Conservation (phyloP, 306 rosid genomes). For the Phaseolus lunatus region DNA sequence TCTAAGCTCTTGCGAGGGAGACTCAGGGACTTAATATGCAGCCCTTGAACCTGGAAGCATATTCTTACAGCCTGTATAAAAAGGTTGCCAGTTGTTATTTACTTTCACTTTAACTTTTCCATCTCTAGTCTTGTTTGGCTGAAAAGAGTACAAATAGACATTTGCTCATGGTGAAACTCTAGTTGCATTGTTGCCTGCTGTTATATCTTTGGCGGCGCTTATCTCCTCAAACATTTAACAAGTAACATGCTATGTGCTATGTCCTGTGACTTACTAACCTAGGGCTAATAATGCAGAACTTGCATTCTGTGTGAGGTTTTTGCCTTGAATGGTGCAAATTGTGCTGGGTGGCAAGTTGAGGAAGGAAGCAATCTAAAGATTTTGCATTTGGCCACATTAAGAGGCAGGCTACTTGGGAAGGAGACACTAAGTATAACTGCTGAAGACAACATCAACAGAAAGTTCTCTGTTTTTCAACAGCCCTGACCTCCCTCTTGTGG, state of each 20-base stretch:
- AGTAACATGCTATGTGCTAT: conserved; percentile 7
- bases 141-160: conserved; percentile 23
- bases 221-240: conserved; percentile 21
- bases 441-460: conserved; percentile 60
- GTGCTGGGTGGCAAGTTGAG: conserved; percentile 65
- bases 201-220: conserved; percentile 22
- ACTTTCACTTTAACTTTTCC: background rate
- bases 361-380: conserved; percentile 48
- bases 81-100: conserved; percentile 49
- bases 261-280: conserved; percentile 27
- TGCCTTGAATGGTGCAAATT: conserved; percentile 18
- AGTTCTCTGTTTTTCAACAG: conserved; percentile 65
- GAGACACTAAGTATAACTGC: conserved; percentile 48
- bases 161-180: conserved; percentile 18
- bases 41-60: conserved; percentile 63
- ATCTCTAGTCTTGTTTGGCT: conserved; percentile 16
- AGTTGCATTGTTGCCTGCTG: conserved; percentile 30
- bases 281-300: conserved; percentile 27
- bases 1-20: background rate
- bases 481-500: conserved; percentile 37
- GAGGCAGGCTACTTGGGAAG: conserved; percentile 58
- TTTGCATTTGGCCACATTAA: conserved; percentile 67
- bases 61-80: conserved; percentile 53
- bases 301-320: conserved; percentile 34
- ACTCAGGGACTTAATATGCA: conserved; percentile 52